Base-by-base conservation (phyloP, 306 rosid species). In the Quercus parvula region DNA sequence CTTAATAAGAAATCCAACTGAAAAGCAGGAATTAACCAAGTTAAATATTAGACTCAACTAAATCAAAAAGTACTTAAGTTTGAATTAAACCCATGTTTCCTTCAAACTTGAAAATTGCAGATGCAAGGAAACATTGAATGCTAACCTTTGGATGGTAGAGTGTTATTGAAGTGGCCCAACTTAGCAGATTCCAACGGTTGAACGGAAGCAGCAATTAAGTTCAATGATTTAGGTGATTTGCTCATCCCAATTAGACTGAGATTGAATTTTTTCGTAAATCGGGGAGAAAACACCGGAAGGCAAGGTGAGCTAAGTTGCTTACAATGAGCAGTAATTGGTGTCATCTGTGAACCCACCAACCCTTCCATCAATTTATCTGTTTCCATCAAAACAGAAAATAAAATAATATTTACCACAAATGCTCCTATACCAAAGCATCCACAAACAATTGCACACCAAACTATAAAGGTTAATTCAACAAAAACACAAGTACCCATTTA, bases 111-210 rank as follows among this genome's bases (percentile, higher is more conserved):
- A 7, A 3, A 68, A 19, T 33, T 31, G 5, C 24, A 68, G 27
- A 33, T 9, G 24, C 17, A 19, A 68, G 11, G 51, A 28, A 22
- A 35, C 28, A 19, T 68, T 28, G 52, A 20, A 33, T 68, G 68
- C 44, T 30, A 27, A 81, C 94, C 94, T 90, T 76, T 85, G 61
- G 92, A 86, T 79, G 91, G 92, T 49, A 81, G 8, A 0, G 83
- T 90, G 75, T 86, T 90, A 78, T 80, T 79, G 35, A 81, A 90
- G 62, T 76, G 90, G 46, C 62, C 80, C 57, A 79, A 41, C 78
- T 81, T 73, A 27, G 89, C 63, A 27, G 77, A 71, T 52, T 83
- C 86, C 78, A 77, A 44, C 20, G 84, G 81, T 63, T 82, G 84
- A 76, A 54, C 86, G 17, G 91, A 84, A 79, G 86, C 81, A 70